Conservation (phyloP, 2,329 filamentous ascomycete genomes). For the Fusarium sp. region DNA sequence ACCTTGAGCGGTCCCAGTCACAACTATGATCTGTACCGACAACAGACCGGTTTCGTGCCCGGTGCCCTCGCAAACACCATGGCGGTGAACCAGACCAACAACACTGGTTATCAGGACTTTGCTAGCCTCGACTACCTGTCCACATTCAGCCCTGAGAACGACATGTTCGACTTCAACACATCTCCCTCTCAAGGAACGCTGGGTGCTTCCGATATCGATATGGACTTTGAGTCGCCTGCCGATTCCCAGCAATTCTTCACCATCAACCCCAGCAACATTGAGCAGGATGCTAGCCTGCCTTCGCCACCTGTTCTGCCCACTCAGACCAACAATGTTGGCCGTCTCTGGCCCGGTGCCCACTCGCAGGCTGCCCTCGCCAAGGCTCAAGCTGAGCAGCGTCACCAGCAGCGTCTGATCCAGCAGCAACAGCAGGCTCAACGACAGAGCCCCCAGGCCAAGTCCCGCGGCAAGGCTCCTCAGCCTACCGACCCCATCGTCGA, state of each 20-base stretch:
- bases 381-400: slow-evolving; percentile 75
- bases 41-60: slow-evolving; percentile 92
- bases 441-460: slow-evolving; percentile 59
- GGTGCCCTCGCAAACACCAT: slow-evolving; percentile 84
- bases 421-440: slow-evolving; percentile 59
- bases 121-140: slow-evolving; percentile 63
- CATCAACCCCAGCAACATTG: slow-evolving; percentile 79
- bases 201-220: slow-evolving; percentile 73
- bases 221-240: slow-evolving; percentile 60
- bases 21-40: slow-evolving; percentile 94
- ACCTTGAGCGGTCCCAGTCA: slow-evolving; percentile 86
- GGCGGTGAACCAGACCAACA: slow-evolving; percentile 75
- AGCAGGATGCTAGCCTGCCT: slow-evolving; percentile 64
- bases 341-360: slow-evolving; percentile 94
- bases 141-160: slow-evolving; percentile 69
- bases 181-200: slow-evolving; percentile 69
- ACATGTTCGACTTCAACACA: slow-evolving; percentile 79
- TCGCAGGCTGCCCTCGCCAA: slow-evolving; percentile 85
- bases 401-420: slow-evolving; percentile 69
- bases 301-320: slow-evolving; percentile 59
- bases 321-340: slow-evolving; percentile 69
- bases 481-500: slow-evolving; percentile 79
- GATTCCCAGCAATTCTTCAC: slow-evolving; percentile 75
- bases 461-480: slow-evolving; percentile 62
- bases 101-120: slow-evolving; percentile 63